Base-by-base conservation (phyloP, 805 yeast genomes). In the Kazachstania martiniae region DNA sequence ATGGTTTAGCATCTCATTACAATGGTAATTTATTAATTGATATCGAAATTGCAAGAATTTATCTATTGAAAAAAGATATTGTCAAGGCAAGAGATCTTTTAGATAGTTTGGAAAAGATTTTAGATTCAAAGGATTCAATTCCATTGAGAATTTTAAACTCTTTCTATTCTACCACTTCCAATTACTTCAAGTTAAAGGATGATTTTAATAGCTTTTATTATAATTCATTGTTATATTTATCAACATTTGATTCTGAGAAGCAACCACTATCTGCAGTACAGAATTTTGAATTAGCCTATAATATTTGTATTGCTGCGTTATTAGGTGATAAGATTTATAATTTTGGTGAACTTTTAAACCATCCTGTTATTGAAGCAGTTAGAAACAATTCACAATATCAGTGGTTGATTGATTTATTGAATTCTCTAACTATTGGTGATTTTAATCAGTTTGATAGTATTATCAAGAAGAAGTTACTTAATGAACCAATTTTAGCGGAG, bases 301-400 rank as follows among this genome's bases (percentile, higher is more conserved):
- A 89, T 43, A 70, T 89, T 44, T 70, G 89, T 38, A 66, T 85
- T 28, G 77, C 94, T 21, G 97, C 96, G 0, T 63, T 91, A 38
- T 66, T 89, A 46, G 97, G 96, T 30, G 94, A 86, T 51, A 77
- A 73, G 49, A 83, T 89, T 46, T 91, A 85, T 65, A 91, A 89
- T 62, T 91, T 91, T 58, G 97, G 97, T 32, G 98, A 91, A 61
- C 70, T 91, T 41, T 69, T 91, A 39, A 74, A 86, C 55, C 97
- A 89, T 58, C 94, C 91, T 27, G 75, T 89, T 29, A 53, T 62
- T 26, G 57, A 65, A 25, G 66, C 80, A 26, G 42, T 54, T 9
- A 8, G 9, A 14, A 61, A 61, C 18, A 66, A 62, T 32, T 56
- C 71, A 25, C 62, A 63, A 28, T 72, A 72, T 54, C 56, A 61